phyloP scores from a whole-genome alignment of 345 rosid species.

The Eucalyptus sp. region DNA sequence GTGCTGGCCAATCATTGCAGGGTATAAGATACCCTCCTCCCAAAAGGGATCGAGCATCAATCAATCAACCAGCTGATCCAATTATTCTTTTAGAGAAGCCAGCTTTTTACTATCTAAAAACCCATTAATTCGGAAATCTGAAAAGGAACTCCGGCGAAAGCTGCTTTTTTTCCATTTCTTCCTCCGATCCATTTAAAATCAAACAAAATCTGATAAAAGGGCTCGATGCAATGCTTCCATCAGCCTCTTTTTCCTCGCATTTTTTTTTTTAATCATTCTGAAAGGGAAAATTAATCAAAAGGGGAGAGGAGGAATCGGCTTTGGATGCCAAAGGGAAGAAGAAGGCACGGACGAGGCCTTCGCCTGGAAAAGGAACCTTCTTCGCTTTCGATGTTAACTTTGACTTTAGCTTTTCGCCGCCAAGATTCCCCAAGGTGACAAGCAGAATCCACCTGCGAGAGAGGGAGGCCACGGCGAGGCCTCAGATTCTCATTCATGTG shows the following conservation, averaged over 20 bases:
- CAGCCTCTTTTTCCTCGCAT: neutral
- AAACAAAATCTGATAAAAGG: neutral
- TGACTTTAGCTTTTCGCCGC: neutral
- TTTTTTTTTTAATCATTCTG: neutral
- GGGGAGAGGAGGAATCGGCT: neutral
- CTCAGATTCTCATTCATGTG: neutral
- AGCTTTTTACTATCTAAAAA: neutral
- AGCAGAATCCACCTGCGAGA: neutral
- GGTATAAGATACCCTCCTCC: neutral
- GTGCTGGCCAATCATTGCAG: neutral
- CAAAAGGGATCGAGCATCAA: neutral
- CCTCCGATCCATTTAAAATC: neutral
- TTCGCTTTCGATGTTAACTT: neutral
- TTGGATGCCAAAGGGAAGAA: neutral
- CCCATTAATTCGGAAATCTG: neutral
- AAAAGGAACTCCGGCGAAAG: neutral
- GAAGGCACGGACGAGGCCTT: neutral
- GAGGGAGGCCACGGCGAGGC: neutral
- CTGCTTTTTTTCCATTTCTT: neutral
- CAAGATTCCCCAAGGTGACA: neutral
- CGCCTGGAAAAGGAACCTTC: neutral
- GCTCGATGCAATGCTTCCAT: rapidly evolving
- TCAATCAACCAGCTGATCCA: neutral
- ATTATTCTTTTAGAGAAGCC: neutral
- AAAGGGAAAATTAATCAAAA: neutral